phyloP scores from a whole-genome alignment of 2,329 filamentous ascomycete genomes.

The Ilyonectria robusta region DNA sequence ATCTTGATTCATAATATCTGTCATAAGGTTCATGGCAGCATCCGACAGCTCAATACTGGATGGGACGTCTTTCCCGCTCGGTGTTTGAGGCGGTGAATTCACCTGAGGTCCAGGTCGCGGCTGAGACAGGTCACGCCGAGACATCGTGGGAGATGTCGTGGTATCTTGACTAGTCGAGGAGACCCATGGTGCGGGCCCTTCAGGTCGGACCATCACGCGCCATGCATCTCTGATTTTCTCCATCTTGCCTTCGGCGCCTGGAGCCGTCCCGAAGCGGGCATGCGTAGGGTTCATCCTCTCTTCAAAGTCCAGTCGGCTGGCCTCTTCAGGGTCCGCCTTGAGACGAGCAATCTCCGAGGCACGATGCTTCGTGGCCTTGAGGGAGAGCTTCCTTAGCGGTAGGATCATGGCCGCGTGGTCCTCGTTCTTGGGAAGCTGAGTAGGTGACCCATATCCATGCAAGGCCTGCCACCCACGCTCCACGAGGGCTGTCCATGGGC shows the following conservation, averaged over 20 bases:
- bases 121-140: not conserved
- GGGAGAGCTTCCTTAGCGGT: conserved; percentile 68
- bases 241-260: conserved; percentile 62
- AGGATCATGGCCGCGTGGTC: conserved; percentile 66
- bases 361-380: conserved; percentile 66
- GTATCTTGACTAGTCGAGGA: conserved; percentile 30
- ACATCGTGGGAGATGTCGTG: conserved; percentile 15
- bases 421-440: conserved; percentile 61
- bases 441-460: conserved; percentile 55
- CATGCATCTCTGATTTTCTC: conserved; percentile 65
- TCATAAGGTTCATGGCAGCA: conserved; percentile 49
- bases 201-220: conserved; percentile 62
- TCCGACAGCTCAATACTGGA: conserved; percentile 47
- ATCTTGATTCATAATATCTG: conserved; percentile 38
- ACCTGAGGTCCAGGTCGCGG: conserved; percentile 14
- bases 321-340: conserved; percentile 63
- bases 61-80: conserved; percentile 33
- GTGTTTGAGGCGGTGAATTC: conserved; percentile 38
- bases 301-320: conserved; percentile 63
- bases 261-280: conserved; percentile 63
- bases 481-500: conserved; percentile 64
- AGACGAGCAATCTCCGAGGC: conserved; percentile 66
- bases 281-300: conserved; percentile 62
- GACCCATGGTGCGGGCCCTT: conserved; percentile 39
- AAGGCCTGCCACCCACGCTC: conserved; percentile 67